phyloP scores from a whole-genome alignment of 331 rosid genomes.

The Telfairia occidentalis region DNA sequence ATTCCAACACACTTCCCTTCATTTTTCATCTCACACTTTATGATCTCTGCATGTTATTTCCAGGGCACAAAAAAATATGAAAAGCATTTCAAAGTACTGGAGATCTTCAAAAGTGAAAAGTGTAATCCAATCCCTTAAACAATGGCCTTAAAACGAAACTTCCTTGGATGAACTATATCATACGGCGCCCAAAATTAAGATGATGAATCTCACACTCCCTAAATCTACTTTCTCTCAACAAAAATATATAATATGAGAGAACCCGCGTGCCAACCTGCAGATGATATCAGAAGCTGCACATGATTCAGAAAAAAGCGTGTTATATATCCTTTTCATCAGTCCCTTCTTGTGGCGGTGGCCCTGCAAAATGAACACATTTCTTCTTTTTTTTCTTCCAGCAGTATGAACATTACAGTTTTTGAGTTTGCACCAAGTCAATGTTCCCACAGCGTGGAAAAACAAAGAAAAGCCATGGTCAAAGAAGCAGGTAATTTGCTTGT shows the following conservation, averaged over 20 bases:
- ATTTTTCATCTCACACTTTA: neutral
- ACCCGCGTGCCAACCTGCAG: slow-evolving; percentile 7
- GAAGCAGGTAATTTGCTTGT: neutral
- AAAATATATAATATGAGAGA: neutral
- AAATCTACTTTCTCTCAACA: neutral
- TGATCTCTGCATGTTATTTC: neutral
- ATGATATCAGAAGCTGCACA: neutral
- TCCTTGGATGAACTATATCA: neutral
- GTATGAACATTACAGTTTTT: neutral
- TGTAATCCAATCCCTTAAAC: neutral
- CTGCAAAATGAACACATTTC: neutral
- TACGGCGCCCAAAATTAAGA: neutral
- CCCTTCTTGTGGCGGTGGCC: slow-evolving; percentile 3
- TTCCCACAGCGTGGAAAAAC: neutral
- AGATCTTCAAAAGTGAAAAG: neutral
- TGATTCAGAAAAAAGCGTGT: slow-evolving; percentile 7
- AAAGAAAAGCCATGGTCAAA: neutral
- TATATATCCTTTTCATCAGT: neutral
- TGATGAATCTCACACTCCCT: neutral
- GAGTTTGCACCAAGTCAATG: neutral
- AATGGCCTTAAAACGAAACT: neutral
- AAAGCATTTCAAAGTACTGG: neutral
- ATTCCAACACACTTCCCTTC: neutral
- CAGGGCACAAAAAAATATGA: neutral
- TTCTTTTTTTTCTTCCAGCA: neutral